Evolutionary conservation across 345 rosid species (phyloP).

Genomic region (Eucalyptus sideroxylon): DNA sequence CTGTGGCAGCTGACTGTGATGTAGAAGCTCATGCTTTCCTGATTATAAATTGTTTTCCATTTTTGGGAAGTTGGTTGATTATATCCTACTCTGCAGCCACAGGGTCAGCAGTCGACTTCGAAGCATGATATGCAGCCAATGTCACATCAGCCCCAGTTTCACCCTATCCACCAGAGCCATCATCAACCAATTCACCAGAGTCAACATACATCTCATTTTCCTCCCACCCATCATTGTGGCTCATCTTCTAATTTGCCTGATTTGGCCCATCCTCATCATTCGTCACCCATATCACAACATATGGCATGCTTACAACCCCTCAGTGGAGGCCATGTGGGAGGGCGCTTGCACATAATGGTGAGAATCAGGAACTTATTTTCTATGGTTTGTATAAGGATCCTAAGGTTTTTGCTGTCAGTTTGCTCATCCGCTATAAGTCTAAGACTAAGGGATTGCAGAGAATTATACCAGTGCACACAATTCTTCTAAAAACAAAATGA

Average conservation of each 20-base stretch:
- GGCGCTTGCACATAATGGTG: constrained; percentile 62
- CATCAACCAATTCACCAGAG: constrained; percentile 55
- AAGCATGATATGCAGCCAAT: constrained; percentile 59
- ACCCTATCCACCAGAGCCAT: constrained; percentile 48
- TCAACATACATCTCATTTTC: constrained; percentile 51
- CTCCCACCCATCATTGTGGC: constrained; percentile 59
- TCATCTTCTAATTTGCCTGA: constrained; percentile 46
- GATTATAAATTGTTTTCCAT: not conserved
- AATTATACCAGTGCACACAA: not conserved
- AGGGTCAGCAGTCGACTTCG: constrained; percentile 46
- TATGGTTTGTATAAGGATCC: not conserved
- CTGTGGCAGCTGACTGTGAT: not conserved
- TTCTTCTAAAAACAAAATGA: not conserved
- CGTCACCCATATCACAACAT: constrained; percentile 66
- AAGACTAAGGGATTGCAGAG: not conserved
- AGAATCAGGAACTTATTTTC: not conserved
- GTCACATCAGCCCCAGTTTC: constrained; percentile 64
- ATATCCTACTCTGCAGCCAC: constrained; percentile 23
- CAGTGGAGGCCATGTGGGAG: constrained; percentile 49
- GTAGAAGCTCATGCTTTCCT: not conserved
- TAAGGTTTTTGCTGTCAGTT: not conserved
- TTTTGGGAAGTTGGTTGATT: not conserved
- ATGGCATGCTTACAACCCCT: constrained; percentile 81
- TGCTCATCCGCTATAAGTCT: not conserved
- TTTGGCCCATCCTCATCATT: constrained; percentile 53